These are phyloP conservation scores for Groenewaldozyma tartarivorans DNA, from an alignment of 805 yeast species.

Conservation along the genomic window DNA sequence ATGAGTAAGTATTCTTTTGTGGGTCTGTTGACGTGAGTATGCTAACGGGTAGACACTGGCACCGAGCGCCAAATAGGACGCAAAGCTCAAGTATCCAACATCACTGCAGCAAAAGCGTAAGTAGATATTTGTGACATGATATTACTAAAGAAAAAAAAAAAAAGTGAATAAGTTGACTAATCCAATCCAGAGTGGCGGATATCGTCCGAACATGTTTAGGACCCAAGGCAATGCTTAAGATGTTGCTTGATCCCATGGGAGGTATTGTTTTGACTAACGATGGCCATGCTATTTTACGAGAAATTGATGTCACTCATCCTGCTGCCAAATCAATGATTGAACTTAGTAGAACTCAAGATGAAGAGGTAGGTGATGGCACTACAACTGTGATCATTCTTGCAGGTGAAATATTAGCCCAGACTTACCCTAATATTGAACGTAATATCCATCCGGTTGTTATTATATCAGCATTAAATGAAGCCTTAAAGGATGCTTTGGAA, in stretches of 20 bases:
- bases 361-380: constrained; percentile 98
- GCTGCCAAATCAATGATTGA: constrained; percentile 99
- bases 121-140: constrained; percentile 8
- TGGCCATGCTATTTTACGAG: constrained; percentile 96
- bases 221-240: constrained; percentile 97
- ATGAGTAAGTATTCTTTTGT: constrained; percentile 41
- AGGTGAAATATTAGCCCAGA: constrained; percentile 92
- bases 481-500: constrained; percentile 81
- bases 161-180: background rate
- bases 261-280: constrained; percentile 96
- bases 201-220: constrained; percentile 96
- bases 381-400: constrained; percentile 95
- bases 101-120: constrained; percentile 95
- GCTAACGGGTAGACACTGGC: constrained; percentile 43
- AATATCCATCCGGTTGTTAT: constrained; percentile 95
- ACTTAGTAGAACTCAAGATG: constrained; percentile 93
- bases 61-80: constrained; percentile 94
- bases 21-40: background rate
- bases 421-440: constrained; percentile 84
- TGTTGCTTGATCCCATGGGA: constrained; percentile 89
- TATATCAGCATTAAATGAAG: constrained; percentile 87
- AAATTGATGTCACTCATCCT: constrained; percentile 67
- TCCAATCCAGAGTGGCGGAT: constrained; percentile 57
- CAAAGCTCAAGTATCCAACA: constrained; percentile 92
- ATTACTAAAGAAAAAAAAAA: background rate